Evolutionary conservation across 2,329 filamentous ascomycete genomes (phyloP).

Genomic region (Epichloe hybrida): DNA sequence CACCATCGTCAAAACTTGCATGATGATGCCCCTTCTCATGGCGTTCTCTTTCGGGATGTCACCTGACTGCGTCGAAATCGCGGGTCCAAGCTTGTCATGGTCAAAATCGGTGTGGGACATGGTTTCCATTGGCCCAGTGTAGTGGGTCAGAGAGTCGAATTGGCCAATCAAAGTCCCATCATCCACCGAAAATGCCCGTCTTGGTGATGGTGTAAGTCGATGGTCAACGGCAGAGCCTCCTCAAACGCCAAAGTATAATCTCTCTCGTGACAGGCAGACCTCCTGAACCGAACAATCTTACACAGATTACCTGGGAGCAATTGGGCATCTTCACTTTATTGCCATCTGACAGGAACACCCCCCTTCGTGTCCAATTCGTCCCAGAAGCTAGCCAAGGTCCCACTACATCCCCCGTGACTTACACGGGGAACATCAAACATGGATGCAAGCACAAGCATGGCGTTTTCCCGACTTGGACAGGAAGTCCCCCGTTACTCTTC

Average conservation of each 20-base stretch:
- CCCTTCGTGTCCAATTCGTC: conserved; percentile 24
- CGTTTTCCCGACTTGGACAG: conserved; percentile 21
- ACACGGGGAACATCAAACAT: conserved; percentile 25
- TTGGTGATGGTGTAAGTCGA: conserved; percentile 26
- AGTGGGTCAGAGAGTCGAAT: conserved; percentile 7
- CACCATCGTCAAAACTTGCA: background rate
- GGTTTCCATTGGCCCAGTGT: conserved; percentile 17
- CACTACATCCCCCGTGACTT: conserved; percentile 28
- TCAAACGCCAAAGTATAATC: conserved; percentile 26
- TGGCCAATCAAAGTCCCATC: conserved; percentile 17
- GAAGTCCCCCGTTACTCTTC: conserved; percentile 24
- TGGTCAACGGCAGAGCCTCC: conserved; percentile 20
- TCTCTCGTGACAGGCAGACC: conserved; percentile 23
- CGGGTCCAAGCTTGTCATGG: conserved; percentile 3
- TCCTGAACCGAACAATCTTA: conserved; percentile 25
- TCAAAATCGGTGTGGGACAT: conserved; percentile 19
- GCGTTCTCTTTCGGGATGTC: conserved; percentile 6
- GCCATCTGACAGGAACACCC: conserved; percentile 19
- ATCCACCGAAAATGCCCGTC: conserved; percentile 18
- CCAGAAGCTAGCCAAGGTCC: conserved; percentile 24
- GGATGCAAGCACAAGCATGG: conserved; percentile 20
- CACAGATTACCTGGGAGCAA: conserved; percentile 23
- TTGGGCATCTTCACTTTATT: conserved; percentile 28
- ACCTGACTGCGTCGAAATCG: conserved; percentile 10
- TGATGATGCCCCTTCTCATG: background rate